Base-by-base conservation (phyloP, 2,329 filamentous ascomycete genomes). In the Alternaria metachromatica region DNA sequence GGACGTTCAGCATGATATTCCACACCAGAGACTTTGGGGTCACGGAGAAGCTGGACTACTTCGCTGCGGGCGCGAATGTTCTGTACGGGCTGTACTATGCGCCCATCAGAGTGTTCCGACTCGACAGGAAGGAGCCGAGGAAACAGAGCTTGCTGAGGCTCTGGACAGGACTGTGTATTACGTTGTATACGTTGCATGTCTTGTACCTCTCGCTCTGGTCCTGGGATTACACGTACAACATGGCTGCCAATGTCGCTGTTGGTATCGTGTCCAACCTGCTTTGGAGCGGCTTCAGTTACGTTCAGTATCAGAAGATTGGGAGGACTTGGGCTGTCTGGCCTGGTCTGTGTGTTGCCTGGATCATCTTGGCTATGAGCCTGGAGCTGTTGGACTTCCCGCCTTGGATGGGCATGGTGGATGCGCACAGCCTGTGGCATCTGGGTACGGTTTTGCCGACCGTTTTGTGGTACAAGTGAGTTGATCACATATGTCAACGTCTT, bases 191-290 rank as follows among this genome's bases (percentile, higher is more conserved):
- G 25, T 83, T 87, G 58, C 96, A 99, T 78, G 89, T 97, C 51
- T 87, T 84, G 49, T 99, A 97, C 79, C 85, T 99, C 58, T 93
- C 91, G 76, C 88, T 93, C 71, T 92, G 94, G 84, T 84, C 86
- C 18, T 99, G 96, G 92, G 92, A 98, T 80, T 99, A 99, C 79
- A 92, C 91, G 6, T 99, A 99, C 83, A 99, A 99, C 79, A 98
- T 99, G 94, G 89, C 91, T 2, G 96, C 94, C 55, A 99, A 98
- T 75, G 92, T 99, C 20, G 88, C 87, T 4, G 88, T 92, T 11
- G 96, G 96, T 4, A 84, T 94, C 44, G 80, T 94, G 5, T 90
- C 94, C 76, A 97, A 98, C 74, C 56, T 90, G 5, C 82, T 98
- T 62, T 98, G 96, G 96, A 92, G 86, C 46, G 91, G 88, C 80